phyloP scores from a whole-genome alignment of 306 rosid genomes.

The Biancaea sappan region DNA sequence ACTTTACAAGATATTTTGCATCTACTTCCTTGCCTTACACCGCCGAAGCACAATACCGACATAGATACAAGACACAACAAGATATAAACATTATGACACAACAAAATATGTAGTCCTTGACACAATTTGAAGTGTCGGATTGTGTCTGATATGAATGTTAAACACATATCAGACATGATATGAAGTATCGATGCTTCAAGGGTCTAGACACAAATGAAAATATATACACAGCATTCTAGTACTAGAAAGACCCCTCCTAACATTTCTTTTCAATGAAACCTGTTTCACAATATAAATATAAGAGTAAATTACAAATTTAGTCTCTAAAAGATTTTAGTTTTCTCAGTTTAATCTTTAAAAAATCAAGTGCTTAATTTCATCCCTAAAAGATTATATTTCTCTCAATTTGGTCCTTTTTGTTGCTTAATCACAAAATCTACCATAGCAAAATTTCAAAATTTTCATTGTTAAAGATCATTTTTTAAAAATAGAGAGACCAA shows the following conservation, averaged over 20 bases:
- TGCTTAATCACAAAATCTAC: no score
- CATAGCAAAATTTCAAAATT: no score
- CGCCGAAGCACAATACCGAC: neutral
- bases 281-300: constrained; percentile 25
- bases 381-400: no score
- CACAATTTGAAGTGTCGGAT: neutral
- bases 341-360: no score
- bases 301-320: no score
- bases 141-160: neutral
- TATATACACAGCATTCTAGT: constrained; percentile 38
- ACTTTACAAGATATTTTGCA: constrained; percentile 11
- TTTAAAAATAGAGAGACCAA: no score
- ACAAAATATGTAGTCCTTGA: neutral
- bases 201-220: neutral
- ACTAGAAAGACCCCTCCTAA: constrained; percentile 21
- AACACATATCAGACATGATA: neutral
- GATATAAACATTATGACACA: neutral
- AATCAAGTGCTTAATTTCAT: no score
- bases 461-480: no score
- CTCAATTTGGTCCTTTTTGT: no score
- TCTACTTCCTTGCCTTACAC: constrained; percentile 30
- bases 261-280: constrained; percentile 9
- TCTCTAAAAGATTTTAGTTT: no score
- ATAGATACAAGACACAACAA: no score
- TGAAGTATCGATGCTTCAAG: neutral